Base-by-base conservation (phyloP, 257 asterid species). In the Scutellaria baicalensis region DNA sequence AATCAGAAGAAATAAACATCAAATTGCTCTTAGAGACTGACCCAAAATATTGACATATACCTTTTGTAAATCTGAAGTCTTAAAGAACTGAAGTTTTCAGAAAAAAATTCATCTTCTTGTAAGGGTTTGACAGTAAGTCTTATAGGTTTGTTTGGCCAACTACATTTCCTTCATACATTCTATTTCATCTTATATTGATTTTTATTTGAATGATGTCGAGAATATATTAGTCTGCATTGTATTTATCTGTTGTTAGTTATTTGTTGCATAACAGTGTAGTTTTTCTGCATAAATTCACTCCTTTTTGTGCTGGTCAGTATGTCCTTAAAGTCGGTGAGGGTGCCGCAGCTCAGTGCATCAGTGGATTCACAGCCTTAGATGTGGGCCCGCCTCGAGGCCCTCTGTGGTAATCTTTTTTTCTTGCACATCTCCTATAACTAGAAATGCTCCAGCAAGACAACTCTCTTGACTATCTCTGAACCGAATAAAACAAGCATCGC, bases 341-440 rank as follows among this genome's bases (percentile, higher is more conserved):
- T 16, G 90, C 82, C 44, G 88, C 79, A 52, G 79, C 96, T 17
- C 94, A 88, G 75, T 91, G 97, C 86, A 84, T 91, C 8, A 86
- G 96, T 59, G 97, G 97, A 66, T 91, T 91, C 73, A 79, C 89
- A 59, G 96, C 96, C 64, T 75, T 91, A n/a, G 97, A 88, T 31
- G 80, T 91, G 65, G 81, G 91, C 3, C 95, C 97, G 4, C 97
- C 97, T 64, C 96, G 94, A 8, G 97, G 97, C 71, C 96, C 97
- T 77, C 84, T 88, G 16, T 91, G 97, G 97, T 91, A 88, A 17
- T 44, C 58, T 55, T 40, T 58, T 58, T 13, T 17, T 27, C 58
- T 9, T 8, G 4, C 43, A 39, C 5, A 7, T 48, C 56, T 59
- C 66, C 70, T n/a, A 55, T 45, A 62, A 8, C 3, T 42, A 6